Evolutionary conservation across 495 filamentous ascomycete genomes (phyloP).

Genomic region (Chaetomidium leptoderma): DNA sequence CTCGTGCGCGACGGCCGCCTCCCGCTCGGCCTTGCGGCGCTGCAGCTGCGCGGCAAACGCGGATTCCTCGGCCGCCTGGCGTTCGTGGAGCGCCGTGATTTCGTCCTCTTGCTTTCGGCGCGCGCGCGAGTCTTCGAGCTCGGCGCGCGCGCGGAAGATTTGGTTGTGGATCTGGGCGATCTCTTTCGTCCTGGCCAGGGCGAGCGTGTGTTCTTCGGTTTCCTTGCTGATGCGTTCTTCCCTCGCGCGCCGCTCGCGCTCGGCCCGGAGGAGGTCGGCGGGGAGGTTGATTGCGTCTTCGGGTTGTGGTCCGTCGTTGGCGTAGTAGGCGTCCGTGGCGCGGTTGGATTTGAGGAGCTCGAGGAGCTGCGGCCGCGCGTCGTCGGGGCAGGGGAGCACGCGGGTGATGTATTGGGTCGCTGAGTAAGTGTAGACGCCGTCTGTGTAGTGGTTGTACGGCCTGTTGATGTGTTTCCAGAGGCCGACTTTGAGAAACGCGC

Average conservation of each 20-base stretch:
- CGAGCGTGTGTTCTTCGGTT: constrained; percentile 34
- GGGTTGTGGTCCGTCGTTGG: constrained; percentile 44
- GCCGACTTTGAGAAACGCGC: constrained; percentile 41
- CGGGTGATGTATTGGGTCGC: constrained; percentile 43
- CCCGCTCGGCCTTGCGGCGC: constrained; percentile 27
- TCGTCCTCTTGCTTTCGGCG: constrained; percentile 38
- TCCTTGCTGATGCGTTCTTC: constrained; percentile 37
- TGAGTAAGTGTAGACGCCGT: constrained; percentile 43
- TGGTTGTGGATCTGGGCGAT: constrained; percentile 42
- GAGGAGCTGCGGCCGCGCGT: constrained; percentile 34
- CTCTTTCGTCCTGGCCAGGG: constrained; percentile 40
- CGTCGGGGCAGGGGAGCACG: constrained; percentile 32
- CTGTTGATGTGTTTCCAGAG: constrained; percentile 47
- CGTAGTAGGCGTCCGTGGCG: constrained; percentile 45
- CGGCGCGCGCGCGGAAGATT: constrained; percentile 40
- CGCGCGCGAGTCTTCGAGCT: constrained; percentile 43
- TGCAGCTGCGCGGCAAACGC: constrained; percentile 25
- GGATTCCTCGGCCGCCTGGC: constrained; percentile 28
- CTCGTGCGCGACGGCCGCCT: constrained; percentile 37
- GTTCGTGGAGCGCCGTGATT: constrained; percentile 30
- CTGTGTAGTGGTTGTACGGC: constrained; percentile 40
- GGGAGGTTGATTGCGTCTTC: constrained; percentile 43
- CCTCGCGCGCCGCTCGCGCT: constrained; percentile 40
- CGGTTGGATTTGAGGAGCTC: constrained; percentile 41
- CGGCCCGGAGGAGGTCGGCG: constrained; percentile 39